These are phyloP conservation scores for Cylindrotheca fusiformis DNA, from an alignment of 108 stramenopile genomes.

Conservation along the genomic window DNA sequence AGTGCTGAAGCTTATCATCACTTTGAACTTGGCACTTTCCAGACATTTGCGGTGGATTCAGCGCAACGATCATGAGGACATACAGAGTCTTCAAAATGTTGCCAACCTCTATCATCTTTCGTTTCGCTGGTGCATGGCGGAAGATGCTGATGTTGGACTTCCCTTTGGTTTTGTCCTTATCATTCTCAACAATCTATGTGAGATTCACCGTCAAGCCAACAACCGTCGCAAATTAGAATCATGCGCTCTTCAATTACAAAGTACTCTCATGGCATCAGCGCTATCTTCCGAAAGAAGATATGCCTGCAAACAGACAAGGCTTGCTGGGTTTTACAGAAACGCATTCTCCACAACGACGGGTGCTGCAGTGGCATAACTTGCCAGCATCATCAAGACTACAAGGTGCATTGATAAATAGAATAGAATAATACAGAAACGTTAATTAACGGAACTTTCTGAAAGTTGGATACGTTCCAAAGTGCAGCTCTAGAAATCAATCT, in stretches of 20 bases:
- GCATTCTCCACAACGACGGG: too few relatives aligned
- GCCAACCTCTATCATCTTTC: constrained; percentile 6
- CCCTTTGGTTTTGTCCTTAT: background rate
- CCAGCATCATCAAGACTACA: too few relatives aligned
- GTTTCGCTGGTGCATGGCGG: constrained; percentile 1
- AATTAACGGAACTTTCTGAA: too few relatives aligned
- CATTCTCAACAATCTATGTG: constrained; percentile 15
- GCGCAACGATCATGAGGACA: constrained; percentile 4
- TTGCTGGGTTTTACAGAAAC: too few relatives aligned
- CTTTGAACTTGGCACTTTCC: constrained; percentile 15
- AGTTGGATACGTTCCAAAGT: too few relatives aligned
- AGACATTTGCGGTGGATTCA: constrained; percentile 3
- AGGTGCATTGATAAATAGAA: too few relatives aligned
- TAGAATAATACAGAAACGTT: too few relatives aligned
- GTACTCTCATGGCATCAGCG: constrained; percentile 7
- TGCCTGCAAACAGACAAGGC: too few relatives aligned
- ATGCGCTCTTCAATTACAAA: constrained; percentile 9
- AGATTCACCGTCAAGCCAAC: constrained; percentile 12
- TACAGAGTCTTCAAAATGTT: background rate
- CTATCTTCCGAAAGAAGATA: too few relatives aligned
- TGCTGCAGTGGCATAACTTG: too few relatives aligned
- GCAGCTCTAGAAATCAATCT: too few relatives aligned
- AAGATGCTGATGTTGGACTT: constrained; percentile 1
- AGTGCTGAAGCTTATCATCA: constrained; percentile 7
- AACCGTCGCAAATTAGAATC: constrained; percentile 8